These are phyloP conservation scores for Halenospora varia DNA, from an alignment of 495 filamentous ascomycete species.

Conservation along the genomic window DNA sequence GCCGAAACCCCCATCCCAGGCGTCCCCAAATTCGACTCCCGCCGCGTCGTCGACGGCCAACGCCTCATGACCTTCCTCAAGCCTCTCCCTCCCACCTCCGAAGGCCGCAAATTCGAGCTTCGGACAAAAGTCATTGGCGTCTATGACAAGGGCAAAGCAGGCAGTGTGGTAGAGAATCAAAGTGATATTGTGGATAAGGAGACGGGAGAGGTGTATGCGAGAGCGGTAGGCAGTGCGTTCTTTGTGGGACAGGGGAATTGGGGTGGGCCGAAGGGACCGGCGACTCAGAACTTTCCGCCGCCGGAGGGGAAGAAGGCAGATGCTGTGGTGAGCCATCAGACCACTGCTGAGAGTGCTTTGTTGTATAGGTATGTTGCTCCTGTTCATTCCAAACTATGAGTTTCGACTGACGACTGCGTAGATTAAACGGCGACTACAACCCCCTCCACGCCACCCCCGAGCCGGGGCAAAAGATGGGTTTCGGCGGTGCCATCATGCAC, in stretches of 20 bases:
- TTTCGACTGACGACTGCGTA: conserved; percentile 16
- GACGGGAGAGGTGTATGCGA: conserved; percentile 68
- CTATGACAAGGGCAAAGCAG: conserved; percentile 87
- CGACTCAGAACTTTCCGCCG: conserved; percentile 67
- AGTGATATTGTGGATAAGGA: conserved; percentile 66
- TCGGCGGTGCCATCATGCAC: conserved; percentile 85
- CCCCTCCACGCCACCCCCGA: conserved; percentile 82
- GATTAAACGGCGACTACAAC: conserved; percentile 89
- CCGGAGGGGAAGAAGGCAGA: conserved; percentile 72
- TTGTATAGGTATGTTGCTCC: conserved; percentile 54
- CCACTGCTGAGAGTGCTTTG: conserved; percentile 63
- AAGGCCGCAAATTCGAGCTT: conserved; percentile 70
- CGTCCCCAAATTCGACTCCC: conserved; percentile 72
- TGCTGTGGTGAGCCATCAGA: conserved; percentile 64
- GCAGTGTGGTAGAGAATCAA: conserved; percentile 79
- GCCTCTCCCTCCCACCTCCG: conserved; percentile 68
- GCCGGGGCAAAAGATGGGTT: conserved; percentile 84
- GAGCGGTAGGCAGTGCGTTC: conserved; percentile 65
- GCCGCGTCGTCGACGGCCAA: conserved; percentile 79
- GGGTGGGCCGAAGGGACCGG: conserved; percentile 88
- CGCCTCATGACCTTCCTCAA: conserved; percentile 74
- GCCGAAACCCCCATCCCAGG: conserved; percentile 61
- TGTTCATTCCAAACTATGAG: not conserved
- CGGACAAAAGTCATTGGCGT: conserved; percentile 78
- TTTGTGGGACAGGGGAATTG: conserved; percentile 81